Conservation (phyloP, 1,139 yeast species). For the Kluyveromyces marxianus region DNA sequence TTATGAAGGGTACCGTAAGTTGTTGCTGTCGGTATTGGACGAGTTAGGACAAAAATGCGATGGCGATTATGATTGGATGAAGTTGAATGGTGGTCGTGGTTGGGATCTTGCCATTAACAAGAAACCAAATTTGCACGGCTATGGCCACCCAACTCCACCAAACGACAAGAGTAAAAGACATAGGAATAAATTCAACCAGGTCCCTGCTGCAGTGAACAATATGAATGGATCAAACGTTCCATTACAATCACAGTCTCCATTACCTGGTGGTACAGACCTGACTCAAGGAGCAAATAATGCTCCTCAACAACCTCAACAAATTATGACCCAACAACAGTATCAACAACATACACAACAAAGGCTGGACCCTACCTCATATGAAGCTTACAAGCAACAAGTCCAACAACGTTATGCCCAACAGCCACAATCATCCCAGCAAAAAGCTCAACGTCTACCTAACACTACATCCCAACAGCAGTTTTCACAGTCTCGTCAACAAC, state of each 20-base stretch:
- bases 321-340: slow-evolving; percentile 18
- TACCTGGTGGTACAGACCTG: slow-evolving; percentile 9
- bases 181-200: slow-evolving; percentile 28
- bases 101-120: slow-evolving; percentile 77
- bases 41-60: slow-evolving; percentile 49
- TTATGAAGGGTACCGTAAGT: slow-evolving; percentile 61
- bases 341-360: slow-evolving; percentile 22
- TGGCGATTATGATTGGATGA: slow-evolving; percentile 81
- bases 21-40: slow-evolving; percentile 55
- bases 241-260: slow-evolving; percentile 5
- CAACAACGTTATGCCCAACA: slow-evolving; percentile 30
- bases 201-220: slow-evolving; percentile 4
- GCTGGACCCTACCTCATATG: slow-evolving; percentile 32
- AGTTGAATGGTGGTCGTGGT: slow-evolving; percentile 69
- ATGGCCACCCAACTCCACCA: slow-evolving; percentile 63
- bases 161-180: slow-evolving; percentile 36
- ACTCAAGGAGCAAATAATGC: neutral
- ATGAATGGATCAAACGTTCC: slow-evolving; percentile 5
- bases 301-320: slow-evolving; percentile 7
- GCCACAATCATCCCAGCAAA: slow-evolving; percentile 21
- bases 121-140: slow-evolving; percentile 75
- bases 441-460: slow-evolving; percentile 11
- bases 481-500: slow-evolving; percentile 18
- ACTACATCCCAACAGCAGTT: slow-evolving; percentile 15
- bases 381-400: slow-evolving; percentile 32